Conservation (phyloP, 129 eudicot species). For the carrot (Daucus carota) region DNA sequence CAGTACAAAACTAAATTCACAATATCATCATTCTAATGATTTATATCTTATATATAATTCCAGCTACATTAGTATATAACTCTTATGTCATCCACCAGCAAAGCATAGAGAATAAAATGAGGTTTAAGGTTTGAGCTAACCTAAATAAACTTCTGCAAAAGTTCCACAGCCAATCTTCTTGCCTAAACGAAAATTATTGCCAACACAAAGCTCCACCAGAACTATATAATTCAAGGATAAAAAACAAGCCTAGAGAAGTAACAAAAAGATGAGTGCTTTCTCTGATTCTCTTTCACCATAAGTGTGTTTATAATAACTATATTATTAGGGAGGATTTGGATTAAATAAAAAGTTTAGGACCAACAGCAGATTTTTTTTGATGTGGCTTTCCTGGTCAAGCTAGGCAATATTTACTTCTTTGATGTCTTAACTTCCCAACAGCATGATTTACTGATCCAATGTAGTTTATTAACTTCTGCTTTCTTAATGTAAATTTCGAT, state of each 20-base stretch:
- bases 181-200: too few relatives aligned
- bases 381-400: background rate
- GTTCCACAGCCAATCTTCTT: too few relatives aligned
- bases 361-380: background rate
- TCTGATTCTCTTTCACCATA: background rate
- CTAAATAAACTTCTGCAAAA: too few relatives aligned
- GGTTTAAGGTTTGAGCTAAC: too few relatives aligned
- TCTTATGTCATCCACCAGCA: too few relatives aligned
- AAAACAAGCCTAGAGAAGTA: background rate
- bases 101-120: too few relatives aligned
- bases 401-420: background rate
- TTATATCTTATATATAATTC: too few relatives aligned
- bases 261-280: background rate
- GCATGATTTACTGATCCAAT: background rate
- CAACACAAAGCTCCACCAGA: too few relatives aligned
- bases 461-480: background rate
- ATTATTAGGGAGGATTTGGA: background rate
- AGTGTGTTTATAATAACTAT: background rate
- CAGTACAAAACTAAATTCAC: too few relatives aligned
- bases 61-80: too few relatives aligned
- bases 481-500: too few relatives aligned
- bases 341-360: background rate
- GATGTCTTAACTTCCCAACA: background rate
- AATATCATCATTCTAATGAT: too few relatives aligned
- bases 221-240: background rate